Conservation (phyloP, 768 basidiomycete species). For the Phlegmacium glaucopus region DNA sequence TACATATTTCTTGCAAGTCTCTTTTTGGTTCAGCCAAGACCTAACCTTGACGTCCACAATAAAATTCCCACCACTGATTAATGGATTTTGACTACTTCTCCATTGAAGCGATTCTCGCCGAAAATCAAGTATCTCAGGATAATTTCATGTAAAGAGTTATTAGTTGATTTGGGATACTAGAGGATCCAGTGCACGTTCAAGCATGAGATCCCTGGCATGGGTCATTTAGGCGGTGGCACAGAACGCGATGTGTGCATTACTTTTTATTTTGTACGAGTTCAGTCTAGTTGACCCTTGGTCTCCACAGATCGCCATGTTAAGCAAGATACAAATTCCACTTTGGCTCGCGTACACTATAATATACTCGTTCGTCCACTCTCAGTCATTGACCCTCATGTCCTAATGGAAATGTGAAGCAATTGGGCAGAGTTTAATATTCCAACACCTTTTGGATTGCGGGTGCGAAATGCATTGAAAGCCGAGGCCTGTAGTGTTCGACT, state of each 20-base stretch:
- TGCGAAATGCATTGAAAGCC: slow-evolving; percentile 85
- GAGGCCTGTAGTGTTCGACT: slow-evolving; percentile 84
- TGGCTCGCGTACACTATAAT: slow-evolving; percentile 90
- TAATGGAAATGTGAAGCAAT: slow-evolving; percentile 47
- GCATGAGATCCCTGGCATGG: slow-evolving; percentile 78
- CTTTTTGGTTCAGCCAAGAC: too few species aligned
- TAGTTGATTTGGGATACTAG: slow-evolving; percentile 31
- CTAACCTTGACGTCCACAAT: too few species aligned
- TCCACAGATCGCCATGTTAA: slow-evolving; percentile 66
- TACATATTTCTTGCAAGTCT: too few species aligned
- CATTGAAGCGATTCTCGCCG: slow-evolving; percentile 85
- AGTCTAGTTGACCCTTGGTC: neutral
- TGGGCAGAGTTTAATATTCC: slow-evolving; percentile 91
- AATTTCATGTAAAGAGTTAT: neutral
- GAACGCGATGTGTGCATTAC: slow-evolving; percentile 68
- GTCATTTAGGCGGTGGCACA: slow-evolving; percentile 83
- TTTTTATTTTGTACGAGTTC: neutral
- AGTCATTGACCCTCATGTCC: neutral
- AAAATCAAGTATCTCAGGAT: slow-evolving; percentile 78
- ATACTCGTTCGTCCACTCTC: slow-evolving; percentile 49
- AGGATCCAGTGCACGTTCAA: slow-evolving; percentile 95
- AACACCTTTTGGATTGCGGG: slow-evolving; percentile 67
- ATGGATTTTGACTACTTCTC: slow-evolving; percentile 96
- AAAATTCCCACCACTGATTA: neutral
- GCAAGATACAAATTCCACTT: slow-evolving; percentile 81